Evolutionary conservation across 768 basidiomycete species (phyloP).

Genomic region (Russula ochroleuca): DNA sequence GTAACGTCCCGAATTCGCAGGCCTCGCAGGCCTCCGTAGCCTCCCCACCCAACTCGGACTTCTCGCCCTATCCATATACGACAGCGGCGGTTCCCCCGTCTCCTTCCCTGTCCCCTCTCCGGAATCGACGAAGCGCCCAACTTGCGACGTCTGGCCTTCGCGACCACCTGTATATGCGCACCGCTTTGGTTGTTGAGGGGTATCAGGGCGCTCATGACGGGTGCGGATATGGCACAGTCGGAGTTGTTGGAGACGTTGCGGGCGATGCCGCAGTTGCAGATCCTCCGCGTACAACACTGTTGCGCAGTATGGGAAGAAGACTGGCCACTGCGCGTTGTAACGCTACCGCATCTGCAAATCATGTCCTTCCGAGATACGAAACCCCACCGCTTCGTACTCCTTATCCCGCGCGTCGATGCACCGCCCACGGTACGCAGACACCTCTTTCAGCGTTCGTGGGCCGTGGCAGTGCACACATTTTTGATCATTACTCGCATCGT

Average conservation of each 20-base stretch:
- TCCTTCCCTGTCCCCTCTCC: background rate
- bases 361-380: too few species aligned
- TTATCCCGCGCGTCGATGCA: too few species aligned
- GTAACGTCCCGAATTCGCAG: constrained; percentile 15
- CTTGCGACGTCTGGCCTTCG: background rate
- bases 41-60: constrained; percentile 8
- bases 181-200: constrained; percentile 10
- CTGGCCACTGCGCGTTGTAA: too few species aligned
- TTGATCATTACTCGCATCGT: too few species aligned
- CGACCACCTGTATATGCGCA: background rate
- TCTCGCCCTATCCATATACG: constrained; percentile 1
- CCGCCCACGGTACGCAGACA: too few species aligned
- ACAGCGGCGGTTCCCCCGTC: constrained; percentile 1
- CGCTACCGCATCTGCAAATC: too few species aligned
- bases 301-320: too few species aligned
- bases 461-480: too few species aligned
- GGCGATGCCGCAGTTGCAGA: too few species aligned
- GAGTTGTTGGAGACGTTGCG: constrained; percentile 6
- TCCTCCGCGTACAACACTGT: too few species aligned
- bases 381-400: too few species aligned
- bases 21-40: background rate
- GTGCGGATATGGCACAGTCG: background rate
- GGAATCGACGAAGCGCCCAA: constrained; percentile 10
- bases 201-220: constrained; percentile 10
- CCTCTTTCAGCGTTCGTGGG: too few species aligned